Evolutionary conservation across 2,329 filamentous ascomycete genomes (phyloP), one percentile per base, ranked within the genome.

Genomic region (Dactylellina parvicollis): DNA sequence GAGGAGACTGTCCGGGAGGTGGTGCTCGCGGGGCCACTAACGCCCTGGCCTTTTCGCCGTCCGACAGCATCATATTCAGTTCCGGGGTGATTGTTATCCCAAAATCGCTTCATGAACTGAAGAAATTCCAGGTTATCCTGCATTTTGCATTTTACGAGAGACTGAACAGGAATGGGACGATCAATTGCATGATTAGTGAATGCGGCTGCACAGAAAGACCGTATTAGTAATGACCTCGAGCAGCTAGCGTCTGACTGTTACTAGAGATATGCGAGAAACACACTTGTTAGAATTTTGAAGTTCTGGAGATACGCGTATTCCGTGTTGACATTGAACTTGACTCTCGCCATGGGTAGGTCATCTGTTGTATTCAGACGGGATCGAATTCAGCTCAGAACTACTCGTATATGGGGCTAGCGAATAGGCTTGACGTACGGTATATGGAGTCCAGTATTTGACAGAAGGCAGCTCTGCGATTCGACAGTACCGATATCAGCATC

Each of bases 71-170:
- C 95, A 84, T 99, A 99, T 76, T 98, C 95, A 79, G 95, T 92
- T 71, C 95, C 95, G 5, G 95, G 95, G 83, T 92, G 99, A 85
- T 97, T 92, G 80, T 97, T 92, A 80, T 99, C 95, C 95, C 95
- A 99, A 84, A 92, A 97, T 78, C 87, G 86, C 87, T 99, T 99
- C 71, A 89, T 89, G 90, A 92, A 99, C 83, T 99, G 95, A 74
- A 99, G 85, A 81, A 99, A 99, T 80, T 98, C 95, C 78, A 99
- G 90, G 84, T 99, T 99, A 82, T 99, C 95, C 86, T 99, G 95
- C 94, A 99, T 99, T 85, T 96, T 97, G 86, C 95, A 99, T 83
- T 98, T 99, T 79, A 95, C 88, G 72, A 99, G 88, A 69, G 86
- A 85, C 81, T 96, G 88, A 80, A 98, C 92, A 71, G 92, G 92